Base-by-base conservation (phyloP, 768 basidiomycete genomes). In the Cystobasidium ongulense region DNA sequence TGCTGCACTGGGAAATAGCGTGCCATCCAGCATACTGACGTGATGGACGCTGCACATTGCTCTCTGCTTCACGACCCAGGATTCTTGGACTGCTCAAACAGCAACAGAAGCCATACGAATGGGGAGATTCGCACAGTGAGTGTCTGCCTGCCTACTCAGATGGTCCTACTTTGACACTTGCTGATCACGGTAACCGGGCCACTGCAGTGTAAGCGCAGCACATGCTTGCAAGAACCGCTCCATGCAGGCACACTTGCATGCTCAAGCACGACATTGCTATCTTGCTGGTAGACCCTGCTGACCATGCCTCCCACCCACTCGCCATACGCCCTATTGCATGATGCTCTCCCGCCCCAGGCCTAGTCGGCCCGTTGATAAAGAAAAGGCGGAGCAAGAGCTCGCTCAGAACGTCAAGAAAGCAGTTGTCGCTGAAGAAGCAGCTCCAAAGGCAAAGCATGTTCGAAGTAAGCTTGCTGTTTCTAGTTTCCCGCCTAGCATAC, bases 361-460 rank as follows among this genome's bases (percentile, higher is more conserved):
- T 33, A 97, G 95, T 35, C 87, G 95, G 73, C 95, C 95, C 31
- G 96, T 99, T 29, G 95, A 98, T 84, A 97, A 91, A 84, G 96
- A 98, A 80, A 96, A 93, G 84, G 93, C 92, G 57, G 96, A 99
- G 81, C 86, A 88, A 68, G 96, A 98, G 81, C 87, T 99, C 21
- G 88, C 88, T 21, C 85, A 94, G 38, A 93, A 95, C 80, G 94
- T 99, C 82, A 99, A 99, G 86, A 99, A 99, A 81, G 96, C 96
- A 1, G 97, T 94, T 5, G 92, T 87, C 79, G 84, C 92, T 50
- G 96, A 99, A 63, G 96, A 98, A 84, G 87, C 88, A 33, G 95
- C 96, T 3, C 96, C 96, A 8, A 99, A 99, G 82, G 94, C 97
- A 86, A 99, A 99, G 81, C 96, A 99, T 80, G 96, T 99, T 78